These are phyloP conservation scores for Morella rubra DNA, from an alignment of 306 rosid species.

Conservation along the genomic window DNA sequence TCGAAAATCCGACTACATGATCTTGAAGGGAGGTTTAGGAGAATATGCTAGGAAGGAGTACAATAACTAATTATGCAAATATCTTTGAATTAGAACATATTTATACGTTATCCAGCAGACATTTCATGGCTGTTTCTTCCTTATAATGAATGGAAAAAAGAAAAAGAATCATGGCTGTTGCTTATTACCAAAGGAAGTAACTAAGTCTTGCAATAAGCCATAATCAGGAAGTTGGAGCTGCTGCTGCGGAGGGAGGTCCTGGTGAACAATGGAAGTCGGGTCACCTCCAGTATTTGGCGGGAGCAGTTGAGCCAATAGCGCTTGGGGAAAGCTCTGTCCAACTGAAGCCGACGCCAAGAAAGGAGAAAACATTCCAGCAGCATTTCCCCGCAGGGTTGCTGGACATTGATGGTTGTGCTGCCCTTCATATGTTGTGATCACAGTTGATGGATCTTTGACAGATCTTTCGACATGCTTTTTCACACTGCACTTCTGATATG, in stretches of 20 bases:
- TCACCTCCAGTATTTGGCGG: slow-evolving; percentile 44
- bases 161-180: slow-evolving; percentile 38
- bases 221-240: slow-evolving; percentile 42
- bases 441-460: slow-evolving; percentile 66
- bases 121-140: too few species aligned
- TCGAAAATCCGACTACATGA: too few species aligned
- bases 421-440: slow-evolving; percentile 90
- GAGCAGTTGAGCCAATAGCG: slow-evolving; percentile 62
- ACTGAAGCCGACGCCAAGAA: slow-evolving; percentile 40
- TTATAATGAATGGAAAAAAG: too few species aligned
- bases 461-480: slow-evolving; percentile 88
- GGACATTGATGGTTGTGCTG: slow-evolving; percentile 88
- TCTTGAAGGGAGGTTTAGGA: too few species aligned
- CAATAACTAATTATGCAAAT: too few species aligned
- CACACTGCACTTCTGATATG: slow-evolving; percentile 71
- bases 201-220: slow-evolving; percentile 71
- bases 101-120: too few species aligned
- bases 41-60: too few species aligned
- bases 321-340: slow-evolving; percentile 47
- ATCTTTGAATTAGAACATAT: too few species aligned
- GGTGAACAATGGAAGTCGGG: slow-evolving; percentile 40
- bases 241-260: slow-evolving; percentile 47
- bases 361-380: slow-evolving; percentile 53
- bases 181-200: slow-evolving; percentile 50
- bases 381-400: slow-evolving; percentile 67